These are phyloP conservation scores for Zizania latifolia DNA, from an alignment of 176 grass and related monocot species.

Conservation along the genomic window DNA sequence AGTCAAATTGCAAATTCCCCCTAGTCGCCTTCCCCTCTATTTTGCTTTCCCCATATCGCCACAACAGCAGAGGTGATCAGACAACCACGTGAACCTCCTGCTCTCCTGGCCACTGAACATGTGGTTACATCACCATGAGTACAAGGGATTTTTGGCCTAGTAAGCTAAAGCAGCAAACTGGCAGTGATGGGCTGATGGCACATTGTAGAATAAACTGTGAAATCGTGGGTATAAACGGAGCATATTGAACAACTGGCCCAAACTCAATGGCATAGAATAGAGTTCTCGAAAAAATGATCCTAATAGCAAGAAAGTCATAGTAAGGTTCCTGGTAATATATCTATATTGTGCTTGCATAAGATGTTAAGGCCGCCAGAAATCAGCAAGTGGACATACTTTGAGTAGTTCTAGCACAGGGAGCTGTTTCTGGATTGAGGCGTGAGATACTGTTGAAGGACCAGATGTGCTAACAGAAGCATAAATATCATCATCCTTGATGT, in stretches of 20 bases:
- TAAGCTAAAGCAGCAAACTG: background rate
- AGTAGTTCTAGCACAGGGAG: constrained; percentile 81
- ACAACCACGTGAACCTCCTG: too few relatives aligned
- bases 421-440: constrained; percentile 45
- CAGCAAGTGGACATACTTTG: constrained; percentile 56
- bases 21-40: background rate
- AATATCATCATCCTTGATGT: constrained; percentile 62
- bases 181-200: background rate
- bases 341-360: constrained; percentile 6
- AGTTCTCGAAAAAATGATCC: background rate
- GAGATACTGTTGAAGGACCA: constrained; percentile 24
- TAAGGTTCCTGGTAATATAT: background rate
- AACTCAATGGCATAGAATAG: too few relatives aligned
- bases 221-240: too few relatives aligned
- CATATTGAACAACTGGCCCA: too few relatives aligned
- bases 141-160: background rate
- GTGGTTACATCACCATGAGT: background rate
- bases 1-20: background rate
- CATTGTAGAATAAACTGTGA: too few relatives aligned
- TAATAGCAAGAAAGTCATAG: background rate
- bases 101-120: too few relatives aligned
- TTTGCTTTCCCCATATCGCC: background rate
- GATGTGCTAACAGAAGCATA: constrained; percentile 42
- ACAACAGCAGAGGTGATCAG: too few relatives aligned
- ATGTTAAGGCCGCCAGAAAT: constrained; percentile 6